Conservation (phyloP, 129 eudicot species). For the Saussurea involucrata region DNA sequence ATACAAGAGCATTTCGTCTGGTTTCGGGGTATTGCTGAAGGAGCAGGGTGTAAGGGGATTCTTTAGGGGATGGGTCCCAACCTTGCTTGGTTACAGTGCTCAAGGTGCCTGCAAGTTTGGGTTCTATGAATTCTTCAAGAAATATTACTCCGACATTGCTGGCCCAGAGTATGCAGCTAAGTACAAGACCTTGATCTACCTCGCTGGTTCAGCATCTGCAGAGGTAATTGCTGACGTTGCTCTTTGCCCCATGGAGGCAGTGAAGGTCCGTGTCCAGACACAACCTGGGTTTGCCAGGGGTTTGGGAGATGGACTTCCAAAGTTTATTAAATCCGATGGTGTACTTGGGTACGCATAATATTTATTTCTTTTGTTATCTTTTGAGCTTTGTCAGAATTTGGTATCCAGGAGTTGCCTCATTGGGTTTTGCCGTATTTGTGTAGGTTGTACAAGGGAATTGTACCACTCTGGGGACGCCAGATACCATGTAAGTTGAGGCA, state of each 20-base stretch:
- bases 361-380: background rate
- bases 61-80: constrained; percentile 88
- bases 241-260: constrained; percentile 86
- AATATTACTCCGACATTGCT: constrained; percentile 86
- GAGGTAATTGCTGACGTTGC: constrained; percentile 89
- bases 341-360: constrained; percentile 58
- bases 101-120: constrained; percentile 98
- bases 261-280: constrained; percentile 94
- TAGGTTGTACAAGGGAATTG: constrained; percentile 85
- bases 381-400: background rate
- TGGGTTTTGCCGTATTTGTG: constrained; percentile 6
- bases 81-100: constrained; percentile 82
- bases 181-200: constrained; percentile 82
- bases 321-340: constrained; percentile 79
- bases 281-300: constrained; percentile 96
- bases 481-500: constrained; percentile 75
- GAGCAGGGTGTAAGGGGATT: constrained; percentile 79
- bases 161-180: constrained; percentile 83
- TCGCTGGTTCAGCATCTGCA: constrained; percentile 92
- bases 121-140: constrained; percentile 86
- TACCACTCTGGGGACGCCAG: constrained; percentile 96
- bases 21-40: constrained; percentile 66
- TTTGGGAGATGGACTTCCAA: constrained; percentile 80
- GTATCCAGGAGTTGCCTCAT: background rate
- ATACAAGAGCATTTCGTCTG: constrained; percentile 87